phyloP scores from a whole-genome alignment of 2,329 filamentous ascomycete genomes.

The Colletotrichum camelliae region DNA sequence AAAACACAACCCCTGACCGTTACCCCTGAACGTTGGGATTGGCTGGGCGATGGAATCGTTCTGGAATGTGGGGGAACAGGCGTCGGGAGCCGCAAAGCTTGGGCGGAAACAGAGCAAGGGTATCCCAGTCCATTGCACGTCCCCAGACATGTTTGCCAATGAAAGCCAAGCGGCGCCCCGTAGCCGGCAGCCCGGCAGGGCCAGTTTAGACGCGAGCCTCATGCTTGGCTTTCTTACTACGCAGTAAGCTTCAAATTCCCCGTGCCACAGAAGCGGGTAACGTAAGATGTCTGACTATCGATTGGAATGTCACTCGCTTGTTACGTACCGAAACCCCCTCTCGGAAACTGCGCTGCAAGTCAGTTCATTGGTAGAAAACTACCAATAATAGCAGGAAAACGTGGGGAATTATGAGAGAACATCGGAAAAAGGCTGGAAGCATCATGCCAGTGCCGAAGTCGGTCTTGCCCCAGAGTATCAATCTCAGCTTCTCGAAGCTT shows the following conservation, averaged over 20 bases:
- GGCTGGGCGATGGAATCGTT: neutral
- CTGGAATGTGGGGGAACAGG: constrained; percentile 9
- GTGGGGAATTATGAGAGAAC: neutral
- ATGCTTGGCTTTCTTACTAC: neutral
- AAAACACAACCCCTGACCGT: neutral
- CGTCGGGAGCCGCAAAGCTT: constrained; percentile 13
- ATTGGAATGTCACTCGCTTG: neutral
- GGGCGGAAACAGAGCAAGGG: neutral
- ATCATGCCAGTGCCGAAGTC: neutral
- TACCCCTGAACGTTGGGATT: neutral
- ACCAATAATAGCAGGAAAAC: neutral
- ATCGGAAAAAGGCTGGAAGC: neutral
- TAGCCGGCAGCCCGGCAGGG: constrained; percentile 1
- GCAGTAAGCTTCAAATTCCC: neutral
- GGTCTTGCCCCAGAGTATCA: neutral
- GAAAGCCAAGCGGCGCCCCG: neutral
- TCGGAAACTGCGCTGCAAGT: neutral
- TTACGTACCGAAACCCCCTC: neutral
- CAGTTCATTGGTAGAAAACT: neutral
- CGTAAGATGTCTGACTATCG: neutral
- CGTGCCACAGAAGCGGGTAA: neutral
- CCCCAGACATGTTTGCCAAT: neutral
- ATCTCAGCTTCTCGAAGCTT: neutral
- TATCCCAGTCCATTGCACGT: neutral
- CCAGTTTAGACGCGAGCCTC: neutral